Conservation (phyloP, 1,284 basidiomycete genomes). For the Stygiomarasmius scandens region DNA sequence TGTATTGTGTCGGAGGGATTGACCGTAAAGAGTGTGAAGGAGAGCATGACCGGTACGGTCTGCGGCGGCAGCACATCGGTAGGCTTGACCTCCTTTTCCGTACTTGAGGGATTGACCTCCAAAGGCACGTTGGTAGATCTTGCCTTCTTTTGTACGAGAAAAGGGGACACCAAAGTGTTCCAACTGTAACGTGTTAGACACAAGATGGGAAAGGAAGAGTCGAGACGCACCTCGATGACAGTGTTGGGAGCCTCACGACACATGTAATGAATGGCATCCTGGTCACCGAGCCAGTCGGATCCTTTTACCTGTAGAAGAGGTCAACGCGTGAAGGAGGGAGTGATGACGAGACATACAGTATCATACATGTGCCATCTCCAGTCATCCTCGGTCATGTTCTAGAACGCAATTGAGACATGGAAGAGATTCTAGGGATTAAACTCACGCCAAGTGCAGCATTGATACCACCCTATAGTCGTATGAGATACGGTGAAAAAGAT, state of each 20-base stretch:
- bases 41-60: conserved; percentile 99
- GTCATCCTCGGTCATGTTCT: conserved; percentile 99
- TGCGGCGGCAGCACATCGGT: conserved; percentile 97
- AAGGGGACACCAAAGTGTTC: conserved; percentile 99
- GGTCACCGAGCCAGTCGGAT: conserved; percentile 99
- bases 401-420: conserved; percentile 15
- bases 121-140: conserved; percentile 99
- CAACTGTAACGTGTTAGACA: conserved; percentile 57
- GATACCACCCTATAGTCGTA: conserved; percentile 93
- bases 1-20: conserved; percentile 98
- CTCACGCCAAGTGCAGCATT: conserved; percentile 95
- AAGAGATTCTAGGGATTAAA: conserved; percentile 19
- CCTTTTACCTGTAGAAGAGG: conserved; percentile 80
- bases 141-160: conserved; percentile 98
- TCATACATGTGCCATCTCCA: conserved; percentile 99
- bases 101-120: conserved; percentile 98
- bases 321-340: conserved; percentile 15
- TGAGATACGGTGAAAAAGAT: no score
- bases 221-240: conserved; percentile 78
- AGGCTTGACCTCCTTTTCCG: conserved; percentile 99
- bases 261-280: conserved; percentile 99
- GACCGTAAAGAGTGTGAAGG: conserved; percentile 98
- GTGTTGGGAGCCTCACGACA: conserved; percentile 93
- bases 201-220: not conserved
- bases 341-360: conserved; percentile 62